Evolutionary conservation across 2,329 filamentous ascomycete genomes (phyloP), one percentile per base, ranked within the genome.

Genomic region (Aureobasidium sp.): DNA sequence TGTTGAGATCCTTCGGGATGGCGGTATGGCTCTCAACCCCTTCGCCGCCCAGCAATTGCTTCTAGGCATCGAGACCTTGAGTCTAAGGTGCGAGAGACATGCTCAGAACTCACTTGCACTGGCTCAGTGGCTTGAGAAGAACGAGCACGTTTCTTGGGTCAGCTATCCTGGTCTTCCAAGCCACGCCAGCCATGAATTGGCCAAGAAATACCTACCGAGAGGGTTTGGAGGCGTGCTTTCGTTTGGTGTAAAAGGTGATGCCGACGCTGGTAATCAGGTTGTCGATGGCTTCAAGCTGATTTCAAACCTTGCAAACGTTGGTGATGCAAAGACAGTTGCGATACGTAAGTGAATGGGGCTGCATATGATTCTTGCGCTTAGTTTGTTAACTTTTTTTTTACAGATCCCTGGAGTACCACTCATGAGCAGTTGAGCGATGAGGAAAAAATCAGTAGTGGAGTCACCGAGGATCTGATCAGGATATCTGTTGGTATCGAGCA

Each of bases 401-500:
- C 26, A 47, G 44, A 97, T 76, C 93, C 93, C 26, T 96, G 91
- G 90, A 89, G 87, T 6, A 97, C 93, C 2, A 97, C 93, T 2
- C 93, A 97, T 75, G 89, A 96, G 80, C 93, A 97, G 79, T 82
- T 97, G 63, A 86, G 81, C 27, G 88, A 93, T 34, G 83, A 91
- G 72, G 93, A 97, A 81, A 90, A 87, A 77, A 73, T 82, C 57
- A 86, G 79, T 72, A 93, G 90, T 26, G 93, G 93, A 69, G 90
- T 94, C 12, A 94, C 90, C 17, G 87, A 89, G 82, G 93, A 96
- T 71, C 85, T 92, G 42, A 96, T 97, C 75, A 89, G 93, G 66
- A 94, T 97, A 71, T 97, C 92, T 0, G 92, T 97, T 63, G 93
- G 93, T 58, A 96, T 89, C 0, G 93, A 97, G 79, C 91, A 97